Conservation (phyloP, 1,284 basidiomycete genomes). For the Ganoderma boninense region DNA sequence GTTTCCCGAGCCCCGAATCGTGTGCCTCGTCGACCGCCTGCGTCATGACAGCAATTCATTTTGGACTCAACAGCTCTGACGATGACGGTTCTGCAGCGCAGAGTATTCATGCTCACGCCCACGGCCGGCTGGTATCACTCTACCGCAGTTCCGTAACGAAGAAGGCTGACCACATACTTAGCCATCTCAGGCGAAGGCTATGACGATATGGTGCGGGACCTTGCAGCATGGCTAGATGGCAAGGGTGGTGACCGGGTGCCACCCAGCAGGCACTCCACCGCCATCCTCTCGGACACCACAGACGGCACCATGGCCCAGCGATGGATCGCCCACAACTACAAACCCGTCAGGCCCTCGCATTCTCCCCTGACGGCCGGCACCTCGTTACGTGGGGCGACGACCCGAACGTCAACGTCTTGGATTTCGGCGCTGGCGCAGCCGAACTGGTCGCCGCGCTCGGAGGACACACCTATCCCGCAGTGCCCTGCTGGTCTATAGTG, state of each 20-base stretch:
- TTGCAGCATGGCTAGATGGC: constrained; percentile 32
- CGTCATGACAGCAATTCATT: not conserved
- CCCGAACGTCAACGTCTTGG: constrained; percentile 30
- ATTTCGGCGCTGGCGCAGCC: constrained; percentile 13
- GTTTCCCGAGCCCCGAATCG: not conserved
- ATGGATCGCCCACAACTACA: constrained; percentile 16
- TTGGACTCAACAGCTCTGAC: not conserved
- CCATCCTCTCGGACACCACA: constrained; percentile 22
- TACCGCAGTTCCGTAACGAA: not conserved
- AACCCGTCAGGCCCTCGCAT: constrained; percentile 27
- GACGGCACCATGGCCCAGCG: constrained; percentile 5
- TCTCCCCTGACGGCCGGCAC: constrained; percentile 34
- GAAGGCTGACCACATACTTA: not conserved
- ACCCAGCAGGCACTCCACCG: no score
- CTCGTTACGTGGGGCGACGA: constrained; percentile 34
- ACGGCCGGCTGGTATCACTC: not conserved
- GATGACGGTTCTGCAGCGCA: not conserved
- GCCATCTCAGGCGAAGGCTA: constrained; percentile 10
- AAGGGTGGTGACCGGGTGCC: constrained; percentile 28
- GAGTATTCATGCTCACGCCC: not conserved
- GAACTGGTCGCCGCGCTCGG: constrained; percentile 12
- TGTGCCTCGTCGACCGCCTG: not conserved
- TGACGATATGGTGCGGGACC: constrained; percentile 9
- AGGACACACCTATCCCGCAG: constrained; percentile 24
- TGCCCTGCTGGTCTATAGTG: no score